Percentiles rank a stretch among this genome's conserved stretches.
These are phyloP conservation scores for Paraconiothyrium brasiliense DNA, from an alignment of 2,329 filamentous ascomycete genomes.

Conservation along the genomic window DNA sequence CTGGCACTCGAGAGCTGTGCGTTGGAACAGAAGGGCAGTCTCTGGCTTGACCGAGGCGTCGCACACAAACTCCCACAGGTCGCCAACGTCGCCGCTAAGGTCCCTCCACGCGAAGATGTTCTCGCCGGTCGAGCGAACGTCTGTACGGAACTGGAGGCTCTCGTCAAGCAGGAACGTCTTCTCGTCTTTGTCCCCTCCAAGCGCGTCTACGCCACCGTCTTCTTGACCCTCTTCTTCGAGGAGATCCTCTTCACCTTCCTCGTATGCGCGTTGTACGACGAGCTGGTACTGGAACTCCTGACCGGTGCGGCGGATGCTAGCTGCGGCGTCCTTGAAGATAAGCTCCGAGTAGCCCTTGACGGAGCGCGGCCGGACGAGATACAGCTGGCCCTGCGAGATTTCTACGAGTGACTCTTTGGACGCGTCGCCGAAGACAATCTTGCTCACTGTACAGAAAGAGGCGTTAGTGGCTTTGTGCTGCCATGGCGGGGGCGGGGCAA, in stretches of 20 bases:
- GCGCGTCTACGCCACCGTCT: slow-evolving; percentile 78
- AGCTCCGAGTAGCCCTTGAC: slow-evolving; percentile 98
- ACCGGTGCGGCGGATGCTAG: slow-evolving; percentile 89
- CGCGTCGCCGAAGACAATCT: slow-evolving; percentile 88
- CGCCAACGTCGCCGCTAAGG: slow-evolving; percentile 88
- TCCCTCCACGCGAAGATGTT: slow-evolving; percentile 95
- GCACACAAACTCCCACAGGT: slow-evolving; percentile 98
- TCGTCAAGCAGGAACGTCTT: slow-evolving; percentile 98
- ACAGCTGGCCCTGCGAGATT: slow-evolving; percentile 93
- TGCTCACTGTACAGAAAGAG: slow-evolving; percentile 72
- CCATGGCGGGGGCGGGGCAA: slow-evolving; percentile 37
- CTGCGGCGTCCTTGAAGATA: slow-evolving; percentile 96
- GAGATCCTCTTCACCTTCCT: slow-evolving; percentile 94
- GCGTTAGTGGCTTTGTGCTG: slow-evolving; percentile 33
- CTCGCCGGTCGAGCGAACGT: slow-evolving; percentile 80
- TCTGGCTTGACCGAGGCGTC: slow-evolving; percentile 75
- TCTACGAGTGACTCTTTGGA: slow-evolving; percentile 95
- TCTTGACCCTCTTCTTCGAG: slow-evolving; percentile 89
- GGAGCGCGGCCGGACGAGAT: slow-evolving; percentile 92
- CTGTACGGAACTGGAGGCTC: slow-evolving; percentile 84
- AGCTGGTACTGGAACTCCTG: slow-evolving; percentile 98
- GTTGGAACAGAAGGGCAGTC: slow-evolving; percentile 81
- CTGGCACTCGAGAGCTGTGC: slow-evolving; percentile 89
- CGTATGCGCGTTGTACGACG: slow-evolving; percentile 93
- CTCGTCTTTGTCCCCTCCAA: slow-evolving; percentile 87